These are phyloP conservation scores for Boletus rubroflammeus DNA, from an alignment of 768 basidiomycete species.

Conservation along the genomic window DNA sequence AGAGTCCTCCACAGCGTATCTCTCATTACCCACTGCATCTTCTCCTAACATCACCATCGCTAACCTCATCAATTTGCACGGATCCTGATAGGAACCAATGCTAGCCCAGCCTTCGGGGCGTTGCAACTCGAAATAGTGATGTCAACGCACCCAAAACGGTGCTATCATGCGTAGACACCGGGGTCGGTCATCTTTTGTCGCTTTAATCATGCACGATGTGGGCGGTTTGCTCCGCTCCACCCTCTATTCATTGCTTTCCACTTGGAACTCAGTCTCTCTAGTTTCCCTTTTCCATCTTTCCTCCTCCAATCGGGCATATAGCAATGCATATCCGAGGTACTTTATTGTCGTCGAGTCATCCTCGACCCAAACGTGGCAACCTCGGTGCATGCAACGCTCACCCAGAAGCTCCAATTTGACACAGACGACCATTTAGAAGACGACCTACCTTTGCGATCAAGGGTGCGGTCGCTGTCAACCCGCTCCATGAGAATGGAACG, in stretches of 20 bases:
- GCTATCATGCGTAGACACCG: not conserved
- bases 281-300: not conserved
- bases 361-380: constrained; percentile 9
- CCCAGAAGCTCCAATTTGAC: constrained; percentile 20
- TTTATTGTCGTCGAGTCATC: constrained; percentile 9
- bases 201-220: not conserved
- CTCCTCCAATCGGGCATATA: constrained; percentile 5
- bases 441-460: constrained; percentile 23
- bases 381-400: constrained; percentile 3
- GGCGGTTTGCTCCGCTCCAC: constrained; percentile 10
- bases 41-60: not conserved
- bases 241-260: constrained; percentile 7
- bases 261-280: not conserved
- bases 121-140: constrained; percentile 3
- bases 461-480: constrained; percentile 20
- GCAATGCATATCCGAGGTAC: constrained; percentile 14
- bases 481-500: constrained; percentile 31
- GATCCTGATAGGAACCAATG: not conserved
- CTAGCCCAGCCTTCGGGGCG: not conserved
- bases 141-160: constrained; percentile 2
- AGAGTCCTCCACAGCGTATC: not conserved
- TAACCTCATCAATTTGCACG: not conserved
- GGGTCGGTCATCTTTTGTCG: not conserved
- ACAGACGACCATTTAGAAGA: constrained; percentile 20
- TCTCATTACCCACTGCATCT: not conserved